phyloP scores from a whole-genome alignment of 2,329 filamentous ascomycete species.

The Coniochaeta hoffmannii region DNA sequence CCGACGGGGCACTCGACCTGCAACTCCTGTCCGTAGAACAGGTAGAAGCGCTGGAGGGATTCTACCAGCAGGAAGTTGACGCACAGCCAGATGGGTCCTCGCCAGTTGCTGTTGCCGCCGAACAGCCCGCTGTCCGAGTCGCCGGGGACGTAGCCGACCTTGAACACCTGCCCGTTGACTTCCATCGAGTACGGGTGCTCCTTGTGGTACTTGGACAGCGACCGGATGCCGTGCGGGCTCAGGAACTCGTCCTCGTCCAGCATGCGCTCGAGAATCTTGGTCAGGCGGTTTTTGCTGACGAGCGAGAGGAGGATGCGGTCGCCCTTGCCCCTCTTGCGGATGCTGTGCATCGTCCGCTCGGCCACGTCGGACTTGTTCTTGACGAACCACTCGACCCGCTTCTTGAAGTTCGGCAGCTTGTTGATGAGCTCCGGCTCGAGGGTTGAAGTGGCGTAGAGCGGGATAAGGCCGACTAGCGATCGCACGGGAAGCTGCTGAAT shows the following conservation, averaged over 20 bases:
- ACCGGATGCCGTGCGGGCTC: constrained; percentile 82
- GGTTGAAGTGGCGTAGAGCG: constrained; percentile 85
- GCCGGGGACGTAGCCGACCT: constrained; percentile 85
- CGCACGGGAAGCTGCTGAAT: constrained; percentile 87
- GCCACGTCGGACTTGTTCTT: constrained; percentile 79
- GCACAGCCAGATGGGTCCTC: constrained; percentile 90
- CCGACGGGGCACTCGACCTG: constrained; percentile 91
- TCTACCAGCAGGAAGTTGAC: constrained; percentile 95
- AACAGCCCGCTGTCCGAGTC: constrained; percentile 94
- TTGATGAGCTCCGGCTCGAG: constrained; percentile 91
- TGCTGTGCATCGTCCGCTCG: constrained; percentile 90
- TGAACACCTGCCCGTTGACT: constrained; percentile 84
- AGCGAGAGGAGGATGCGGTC: constrained; percentile 81
- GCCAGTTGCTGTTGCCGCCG: constrained; percentile 97
- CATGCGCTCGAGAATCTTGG: constrained; percentile 86
- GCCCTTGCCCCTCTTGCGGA: constrained; percentile 83
- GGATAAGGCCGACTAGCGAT: constrained; percentile 88
- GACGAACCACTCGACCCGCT: constrained; percentile 89
- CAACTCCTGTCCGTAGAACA: constrained; percentile 87
- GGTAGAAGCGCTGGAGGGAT: constrained; percentile 88
- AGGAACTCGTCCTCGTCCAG: constrained; percentile 91
- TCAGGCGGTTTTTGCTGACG: constrained; percentile 86
- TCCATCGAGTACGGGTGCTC: constrained; percentile 91
- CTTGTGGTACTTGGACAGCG: constrained; percentile 85
- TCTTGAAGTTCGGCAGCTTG: constrained; percentile 87